These are phyloP conservation scores for Acanthamoeba lenticulata DNA, from an alignment of 208 protist species.

Conservation along the genomic window DNA sequence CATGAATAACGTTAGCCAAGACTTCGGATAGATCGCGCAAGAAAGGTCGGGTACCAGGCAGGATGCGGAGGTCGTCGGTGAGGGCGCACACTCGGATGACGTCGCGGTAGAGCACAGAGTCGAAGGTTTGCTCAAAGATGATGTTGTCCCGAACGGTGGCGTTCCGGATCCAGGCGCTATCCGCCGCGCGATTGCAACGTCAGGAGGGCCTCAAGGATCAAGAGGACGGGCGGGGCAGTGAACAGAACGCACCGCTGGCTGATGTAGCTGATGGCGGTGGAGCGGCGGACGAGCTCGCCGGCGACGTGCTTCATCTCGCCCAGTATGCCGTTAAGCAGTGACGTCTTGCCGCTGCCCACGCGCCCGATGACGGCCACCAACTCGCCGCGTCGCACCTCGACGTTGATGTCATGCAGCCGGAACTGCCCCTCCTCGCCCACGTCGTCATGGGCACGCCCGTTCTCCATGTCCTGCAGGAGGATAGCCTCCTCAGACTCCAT, in stretches of 20 bases:
- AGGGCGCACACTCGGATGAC: neutral
- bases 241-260: neutral
- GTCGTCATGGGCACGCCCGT: neutral
- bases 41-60: slow-evolving; percentile 35
- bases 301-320: slow-evolving; percentile 64
- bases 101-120: slow-evolving; percentile 84
- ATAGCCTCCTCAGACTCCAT: no score
- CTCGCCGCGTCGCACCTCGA: neutral
- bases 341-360: slow-evolving; percentile 75
- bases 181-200: no score
- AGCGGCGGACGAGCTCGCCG: neutral
- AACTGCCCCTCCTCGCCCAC: neutral
- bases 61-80: slow-evolving; percentile 82
- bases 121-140: slow-evolving; percentile 82
- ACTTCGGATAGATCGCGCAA: no score
- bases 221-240: neutral
- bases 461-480: neutral
- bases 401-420: neutral
- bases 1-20: no score
- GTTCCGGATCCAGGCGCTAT: slow-evolving; percentile 91
- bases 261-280: neutral
- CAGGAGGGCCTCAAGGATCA: no score
- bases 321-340: slow-evolving; percentile 55
- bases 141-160: slow-evolving; percentile 95
- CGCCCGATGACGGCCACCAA: slow-evolving; percentile 74